phyloP scores from a whole-genome alignment of 1,284 basidiomycete genomes.

The Hemileia vastatrix region DNA sequence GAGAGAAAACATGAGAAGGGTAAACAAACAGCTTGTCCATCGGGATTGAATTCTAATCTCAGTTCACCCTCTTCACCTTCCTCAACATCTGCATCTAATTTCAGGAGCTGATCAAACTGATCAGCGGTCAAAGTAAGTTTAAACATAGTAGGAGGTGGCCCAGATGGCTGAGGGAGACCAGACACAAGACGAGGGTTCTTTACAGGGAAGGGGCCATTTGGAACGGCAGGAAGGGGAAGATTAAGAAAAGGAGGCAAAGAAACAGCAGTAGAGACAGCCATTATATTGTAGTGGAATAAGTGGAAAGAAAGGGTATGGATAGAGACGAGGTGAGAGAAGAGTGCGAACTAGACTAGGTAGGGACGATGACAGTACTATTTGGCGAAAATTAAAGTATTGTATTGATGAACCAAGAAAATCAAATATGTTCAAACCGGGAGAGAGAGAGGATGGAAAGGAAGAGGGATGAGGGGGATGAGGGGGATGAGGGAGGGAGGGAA shows the following conservation, averaged over 20 bases:
- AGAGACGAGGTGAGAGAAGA: background rate
- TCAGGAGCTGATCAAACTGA: constrained; percentile 12
- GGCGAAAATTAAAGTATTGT: background rate
- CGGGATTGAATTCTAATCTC: constrained; percentile 11
- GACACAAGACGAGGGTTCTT: background rate
- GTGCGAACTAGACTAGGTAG: background rate
- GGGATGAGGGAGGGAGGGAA: no score
- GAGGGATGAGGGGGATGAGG: no score
- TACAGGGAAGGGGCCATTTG: background rate
- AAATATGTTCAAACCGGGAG: background rate
- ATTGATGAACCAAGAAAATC: background rate
- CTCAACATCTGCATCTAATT: constrained; percentile 15
- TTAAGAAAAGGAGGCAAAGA: constrained; percentile 20
- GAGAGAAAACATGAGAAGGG: background rate
- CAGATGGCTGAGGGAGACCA: background rate
- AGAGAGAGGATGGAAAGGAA: no score
- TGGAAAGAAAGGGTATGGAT: no score
- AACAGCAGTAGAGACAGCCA: no score
- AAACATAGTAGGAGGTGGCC: constrained; percentile 20
- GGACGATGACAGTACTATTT: background rate
- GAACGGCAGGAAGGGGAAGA: constrained; percentile 12
- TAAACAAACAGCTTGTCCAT: constrained; percentile 13
- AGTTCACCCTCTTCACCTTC: constrained; percentile 21
- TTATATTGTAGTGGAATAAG: no score
- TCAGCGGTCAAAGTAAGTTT: constrained; percentile 18